Percentiles rank a stretch among this genome's conserved stretches.
Evolutionary conservation across 2,329 filamentous ascomycete genomes (phyloP).

Genomic region (Bimuria novae-zelandiae): DNA sequence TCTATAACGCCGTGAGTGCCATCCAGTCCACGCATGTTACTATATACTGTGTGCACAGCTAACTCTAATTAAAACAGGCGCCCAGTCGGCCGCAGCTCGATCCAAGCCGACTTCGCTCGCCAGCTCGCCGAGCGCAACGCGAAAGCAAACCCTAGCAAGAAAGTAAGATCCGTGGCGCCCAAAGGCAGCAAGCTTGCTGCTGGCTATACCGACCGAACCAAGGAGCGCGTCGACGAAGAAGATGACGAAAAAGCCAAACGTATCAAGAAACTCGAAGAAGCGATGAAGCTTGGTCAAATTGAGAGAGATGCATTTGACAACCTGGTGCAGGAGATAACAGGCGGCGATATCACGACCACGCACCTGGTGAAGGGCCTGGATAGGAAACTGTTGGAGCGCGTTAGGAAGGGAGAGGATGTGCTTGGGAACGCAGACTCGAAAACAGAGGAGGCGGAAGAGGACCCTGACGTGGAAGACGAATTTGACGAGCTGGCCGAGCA

Average conservation of each 20-base stretch:
- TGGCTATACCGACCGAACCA: slow-evolving; percentile 84
- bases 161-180: slow-evolving; percentile 76
- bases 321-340: slow-evolving; percentile 74
- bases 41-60: background rate
- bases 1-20: slow-evolving; percentile 86
- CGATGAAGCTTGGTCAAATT: slow-evolving; percentile 82
- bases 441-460: slow-evolving; percentile 29
- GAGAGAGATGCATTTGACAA: slow-evolving; percentile 78
- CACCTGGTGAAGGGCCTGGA: slow-evolving; percentile 93
- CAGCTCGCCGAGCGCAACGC: slow-evolving; percentile 77
- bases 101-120: slow-evolving; percentile 74
- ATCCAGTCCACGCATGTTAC: too few relatives aligned
- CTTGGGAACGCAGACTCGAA: slow-evolving; percentile 43
- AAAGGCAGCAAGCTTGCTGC: slow-evolving; percentile 79
- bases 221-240: slow-evolving; percentile 60
- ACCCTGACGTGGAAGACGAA: slow-evolving; percentile 51
- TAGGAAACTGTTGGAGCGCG: slow-evolving; percentile 74
- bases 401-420: slow-evolving; percentile 67
- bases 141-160: slow-evolving; percentile 64
- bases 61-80: slow-evolving; percentile 56
- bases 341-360: slow-evolving; percentile 78
- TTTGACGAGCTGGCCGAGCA: slow-evolving; percentile 63
- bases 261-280: slow-evolving; percentile 78
- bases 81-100: slow-evolving; percentile 59
- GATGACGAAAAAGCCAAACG: slow-evolving; percentile 64